phyloP scores from a whole-genome alignment of 2,329 filamentous ascomycete species.

The Arthrobotrys megalospora region DNA sequence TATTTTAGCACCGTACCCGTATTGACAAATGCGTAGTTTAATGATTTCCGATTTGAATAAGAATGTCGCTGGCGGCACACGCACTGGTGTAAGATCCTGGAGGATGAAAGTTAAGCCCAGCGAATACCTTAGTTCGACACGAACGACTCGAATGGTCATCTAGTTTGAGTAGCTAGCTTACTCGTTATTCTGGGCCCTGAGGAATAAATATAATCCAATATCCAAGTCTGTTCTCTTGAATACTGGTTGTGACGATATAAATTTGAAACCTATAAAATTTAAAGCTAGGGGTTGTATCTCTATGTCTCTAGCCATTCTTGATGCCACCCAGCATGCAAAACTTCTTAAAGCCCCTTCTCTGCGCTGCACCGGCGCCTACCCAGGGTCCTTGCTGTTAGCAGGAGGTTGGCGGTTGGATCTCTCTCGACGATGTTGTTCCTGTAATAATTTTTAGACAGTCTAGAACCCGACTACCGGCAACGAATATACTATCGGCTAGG shows the following conservation, averaged over 20 bases:
- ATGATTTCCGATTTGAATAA: conserved; percentile 31
- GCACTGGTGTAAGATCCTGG: neutral
- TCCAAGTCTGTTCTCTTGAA: conserved; percentile 1
- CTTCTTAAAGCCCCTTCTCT: neutral
- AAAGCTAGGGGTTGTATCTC: neutral
- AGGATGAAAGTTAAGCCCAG: neutral
- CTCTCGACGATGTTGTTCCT: neutral
- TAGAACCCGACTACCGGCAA: neutral
- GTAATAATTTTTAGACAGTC: neutral
- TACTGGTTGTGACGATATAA: neutral
- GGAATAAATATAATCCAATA: conserved; percentile 11
- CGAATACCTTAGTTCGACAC: neutral
- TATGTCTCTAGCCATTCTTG: neutral
- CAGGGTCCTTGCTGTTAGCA: neutral
- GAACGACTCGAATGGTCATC: neutral
- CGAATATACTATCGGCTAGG: conserved; percentile 30
- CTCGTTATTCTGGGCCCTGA: neutral
- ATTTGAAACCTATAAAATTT: conserved; percentile 11
- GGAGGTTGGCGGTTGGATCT: neutral
- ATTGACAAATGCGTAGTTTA: conserved; percentile 31
- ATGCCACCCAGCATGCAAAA: neutral
- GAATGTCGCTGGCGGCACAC: neutral
- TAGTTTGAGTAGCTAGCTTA: neutral
- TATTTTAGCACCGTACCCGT: neutral
- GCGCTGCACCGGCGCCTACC: neutral